Evolutionary conservation across 306 rosid species (phyloP), one percentile per base, ranked within the genome.

Genomic region (Rubus parviflorus): DNA sequence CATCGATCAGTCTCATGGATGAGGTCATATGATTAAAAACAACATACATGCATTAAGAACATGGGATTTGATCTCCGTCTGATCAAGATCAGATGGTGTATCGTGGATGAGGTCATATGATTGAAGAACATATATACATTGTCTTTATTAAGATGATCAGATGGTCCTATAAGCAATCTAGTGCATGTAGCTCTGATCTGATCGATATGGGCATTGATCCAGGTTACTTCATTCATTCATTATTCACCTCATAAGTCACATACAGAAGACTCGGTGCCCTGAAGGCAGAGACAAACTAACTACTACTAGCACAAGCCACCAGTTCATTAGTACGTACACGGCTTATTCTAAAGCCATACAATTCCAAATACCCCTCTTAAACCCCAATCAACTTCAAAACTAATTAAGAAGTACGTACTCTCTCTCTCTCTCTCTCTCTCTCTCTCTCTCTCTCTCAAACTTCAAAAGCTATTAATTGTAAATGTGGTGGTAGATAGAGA

Each of bases 401-500:
- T 14, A 35, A 61, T 13, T 38, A 61, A 30, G 10, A 25, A 25
- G 30, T 25, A 25, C 30, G n/a, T n/a, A n/a, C 5, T 13, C 66
- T 61, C 13, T 49, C 54, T 9, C 8, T 49, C 54, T n/a, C n/a
- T n/a, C n/a, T 10, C 6, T 13, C 67, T 61, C 14, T 51, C n/a
- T 11, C 9, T 51, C 56, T 45, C 6, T 14, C 67, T 61, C 6
- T 51, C 56, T 11, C 9, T 51, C 20, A 30, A 30, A 30, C 35
- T 30, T 30, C 35, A 30, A 67, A 45, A 47, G 47, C 72, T 47
- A 71, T 35, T 63, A 45, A 30, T 38, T 9, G 75, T 12, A 40
- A 22, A 69, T 82, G 40, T 61, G 67, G 77, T 81, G 82, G 85
- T 60, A 49, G 65, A 70, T 75, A 66, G 6, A 22, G 38, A 45